Base-by-base conservation (phyloP, 345 rosid genomes). In the Rhodamnia rubescens region DNA sequence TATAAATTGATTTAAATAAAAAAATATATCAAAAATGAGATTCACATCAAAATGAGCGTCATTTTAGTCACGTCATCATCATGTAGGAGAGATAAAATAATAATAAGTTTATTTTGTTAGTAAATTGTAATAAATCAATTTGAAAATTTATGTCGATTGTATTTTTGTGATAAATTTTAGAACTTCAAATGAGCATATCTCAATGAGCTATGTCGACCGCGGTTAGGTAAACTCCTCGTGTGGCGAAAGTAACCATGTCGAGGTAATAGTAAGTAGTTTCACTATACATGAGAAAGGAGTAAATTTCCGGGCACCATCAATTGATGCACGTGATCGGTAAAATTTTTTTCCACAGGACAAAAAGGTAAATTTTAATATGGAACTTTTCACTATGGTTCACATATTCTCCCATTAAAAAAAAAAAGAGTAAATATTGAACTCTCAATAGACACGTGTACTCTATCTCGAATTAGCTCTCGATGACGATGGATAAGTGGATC, bases 161-260 rank as follows among this genome's bases (percentile, higher is more conserved):
- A 11, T 2, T 50, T 50, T 11, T 3, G 4, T 11, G 4, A 50
- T 50, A 50, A 11, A 11, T 50, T 50, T 50, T 49, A 49, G 11
- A 11, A 49, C 50, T 50, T 50, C 13, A 10, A 11, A 11, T 50
- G 14, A 50, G 11, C 52, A 11, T 50, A 50, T 50, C 52, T 50
- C 14, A 64, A 29, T 4, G 75, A 8, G 75, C 6, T 15, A 29
- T 15, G 16, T 29, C 40, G 11, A 61, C 0, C 0, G 1, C 29
- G 42, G 42, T 29, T 0, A 0, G 0, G 0, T 64, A 20, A 64
- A 7, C 42, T 64, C 74, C 11, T 0, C 18, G 18, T 64, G 42
- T 15, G 15, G 75, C 22, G 22, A 16, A 29, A 36, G 75, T 8
- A 15, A 64, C 11, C 11, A 3, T 29, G 75, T 29, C 9, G 75